A percentile compares a stretch with the other conserved stretches of the same genome.
Conservation (phyloP, 2,329 filamentous ascomycete species). For the Hymenoscyphus infarciens region DNA sequence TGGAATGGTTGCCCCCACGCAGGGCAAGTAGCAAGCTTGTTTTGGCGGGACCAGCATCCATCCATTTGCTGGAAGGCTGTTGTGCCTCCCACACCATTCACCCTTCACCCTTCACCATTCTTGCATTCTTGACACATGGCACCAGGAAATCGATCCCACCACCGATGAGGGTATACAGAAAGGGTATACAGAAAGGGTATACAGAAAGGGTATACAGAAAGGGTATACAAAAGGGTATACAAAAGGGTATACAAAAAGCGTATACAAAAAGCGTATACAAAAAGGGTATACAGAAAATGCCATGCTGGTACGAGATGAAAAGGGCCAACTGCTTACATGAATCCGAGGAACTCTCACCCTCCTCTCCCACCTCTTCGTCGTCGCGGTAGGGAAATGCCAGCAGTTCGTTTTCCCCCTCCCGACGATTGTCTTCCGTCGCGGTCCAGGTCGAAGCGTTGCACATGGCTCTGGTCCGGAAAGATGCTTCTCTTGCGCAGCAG, state of each 20-base stretch:
- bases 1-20: not conserved
- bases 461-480: slow-evolving; percentile 9
- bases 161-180: too few species aligned
- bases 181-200: not conserved
- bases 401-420: not conserved
- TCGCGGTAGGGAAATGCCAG: not conserved
- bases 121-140: not conserved
- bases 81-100: not conserved
- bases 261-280: too few species aligned
- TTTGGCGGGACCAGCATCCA: not conserved
- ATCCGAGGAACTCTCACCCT: not conserved
- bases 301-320: not conserved
- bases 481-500: slow-evolving; percentile 19
- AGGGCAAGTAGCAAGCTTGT: too few species aligned
- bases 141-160: not conserved
- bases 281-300: not conserved
- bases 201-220: not conserved
- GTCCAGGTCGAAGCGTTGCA: slow-evolving; percentile 15
- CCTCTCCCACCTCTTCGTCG: slow-evolving; percentile 5
- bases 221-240: not conserved
- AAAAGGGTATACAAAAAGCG: not conserved
- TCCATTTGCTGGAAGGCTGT: not conserved
- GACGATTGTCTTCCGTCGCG: slow-evolving; percentile 9
- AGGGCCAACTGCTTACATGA: not conserved
- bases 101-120: too few species aligned